phyloP scores from a whole-genome alignment of 1,284 basidiomycete species.

The Malassezia equina region DNA sequence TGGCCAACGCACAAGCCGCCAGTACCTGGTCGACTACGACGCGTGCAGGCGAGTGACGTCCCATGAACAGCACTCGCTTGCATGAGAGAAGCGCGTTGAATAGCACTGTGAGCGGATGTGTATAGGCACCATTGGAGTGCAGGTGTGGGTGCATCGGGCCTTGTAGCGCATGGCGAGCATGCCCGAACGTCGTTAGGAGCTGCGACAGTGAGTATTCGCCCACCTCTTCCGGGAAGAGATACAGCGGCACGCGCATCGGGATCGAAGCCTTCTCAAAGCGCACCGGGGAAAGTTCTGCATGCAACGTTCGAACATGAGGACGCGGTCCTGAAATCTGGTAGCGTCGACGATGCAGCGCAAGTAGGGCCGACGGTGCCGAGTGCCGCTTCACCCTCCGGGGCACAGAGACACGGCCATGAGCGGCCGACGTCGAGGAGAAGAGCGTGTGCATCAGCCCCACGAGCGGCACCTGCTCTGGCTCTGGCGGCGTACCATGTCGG shows the following conservation, averaged over 20 bases:
- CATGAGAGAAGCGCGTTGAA: conserved; percentile 89
- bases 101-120: conserved; percentile 83
- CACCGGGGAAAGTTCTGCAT: neutral
- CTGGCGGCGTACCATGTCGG: neutral
- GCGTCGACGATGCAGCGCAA: neutral
- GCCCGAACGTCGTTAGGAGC: conserved; percentile 78
- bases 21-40: conserved; percentile 81
- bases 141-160: conserved; percentile 68
- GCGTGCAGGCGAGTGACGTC: conserved; percentile 63
- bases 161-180: conserved; percentile 38
- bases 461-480: neutral
- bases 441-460: neutral
- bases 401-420: neutral
- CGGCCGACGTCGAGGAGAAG: neutral
- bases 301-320: neutral
- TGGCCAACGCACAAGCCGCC: conserved; percentile 80
- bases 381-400: neutral
- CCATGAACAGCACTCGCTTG: conserved; percentile 86
- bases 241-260: conserved; percentile 28
- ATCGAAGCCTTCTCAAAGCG: neutral
- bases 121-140: conserved; percentile 78
- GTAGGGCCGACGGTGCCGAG: neutral
- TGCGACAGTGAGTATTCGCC: conserved; percentile 93
- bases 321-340: neutral
- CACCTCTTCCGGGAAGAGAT: conserved; percentile 64